phyloP scores from a whole-genome alignment of 2,329 filamentous ascomycete genomes.

The Chaetomium sp. region DNA sequence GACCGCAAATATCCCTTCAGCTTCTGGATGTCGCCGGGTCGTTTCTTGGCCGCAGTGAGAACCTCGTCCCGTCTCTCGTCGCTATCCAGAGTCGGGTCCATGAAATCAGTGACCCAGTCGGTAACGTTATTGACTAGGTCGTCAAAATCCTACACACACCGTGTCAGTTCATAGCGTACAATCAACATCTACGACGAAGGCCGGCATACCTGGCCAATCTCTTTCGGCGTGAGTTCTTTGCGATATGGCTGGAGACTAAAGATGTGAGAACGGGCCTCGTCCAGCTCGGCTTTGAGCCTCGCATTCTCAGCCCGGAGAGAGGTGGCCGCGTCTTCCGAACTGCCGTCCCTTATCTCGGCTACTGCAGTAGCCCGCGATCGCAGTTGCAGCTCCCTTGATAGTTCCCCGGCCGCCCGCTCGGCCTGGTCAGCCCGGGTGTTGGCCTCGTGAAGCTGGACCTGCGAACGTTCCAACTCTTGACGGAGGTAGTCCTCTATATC shows the following conservation, averaged over 20 bases:
- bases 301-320: constrained; percentile 26
- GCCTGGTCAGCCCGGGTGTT: constrained; percentile 21
- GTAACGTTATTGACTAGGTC: constrained; percentile 29
- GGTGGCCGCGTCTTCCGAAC: constrained; percentile 16
- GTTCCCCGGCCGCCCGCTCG: constrained; percentile 20
- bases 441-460: constrained; percentile 7
- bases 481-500: background rate
- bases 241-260: constrained; percentile 37
- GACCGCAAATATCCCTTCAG: constrained; percentile 26
- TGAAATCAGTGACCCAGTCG: constrained; percentile 33
- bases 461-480: constrained; percentile 8
- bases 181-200: background rate
- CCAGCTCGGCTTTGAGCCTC: constrained; percentile 27
- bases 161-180: background rate
- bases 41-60: constrained; percentile 20
- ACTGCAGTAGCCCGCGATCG: constrained; percentile 22
- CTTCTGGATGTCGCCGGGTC: constrained; percentile 23
- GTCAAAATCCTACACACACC: constrained; percentile 29
- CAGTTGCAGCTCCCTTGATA: constrained; percentile 22
- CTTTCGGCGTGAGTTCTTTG: constrained; percentile 32
- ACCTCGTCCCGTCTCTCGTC: constrained; percentile 23
- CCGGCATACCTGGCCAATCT: constrained; percentile 31
- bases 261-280: constrained; percentile 34
- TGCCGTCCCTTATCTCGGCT: constrained; percentile 15
- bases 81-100: constrained; percentile 28